Base-by-base conservation (phyloP, 1,284 basidiomycete genomes). In the Puccinia polysora region DNA sequence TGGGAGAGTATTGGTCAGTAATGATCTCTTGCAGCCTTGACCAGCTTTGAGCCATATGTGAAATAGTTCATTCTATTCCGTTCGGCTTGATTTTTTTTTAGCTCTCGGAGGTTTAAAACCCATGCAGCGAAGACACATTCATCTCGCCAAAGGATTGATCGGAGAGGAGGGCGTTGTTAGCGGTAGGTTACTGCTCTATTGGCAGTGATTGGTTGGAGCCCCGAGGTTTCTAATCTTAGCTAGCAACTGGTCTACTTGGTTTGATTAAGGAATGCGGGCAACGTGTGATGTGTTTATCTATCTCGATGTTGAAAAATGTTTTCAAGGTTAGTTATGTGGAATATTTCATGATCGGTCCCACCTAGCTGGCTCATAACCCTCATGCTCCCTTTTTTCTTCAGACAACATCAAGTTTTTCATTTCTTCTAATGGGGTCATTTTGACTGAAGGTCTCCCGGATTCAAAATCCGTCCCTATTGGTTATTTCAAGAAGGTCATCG, bases 101-200 rank as follows among this genome's bases (percentile, higher is more conserved):
- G 86, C 84, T 55, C 81, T 80, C 32, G 82, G 88, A 76, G 91
- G 91, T 0, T 81, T 95, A 15, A 90, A 87, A n/a, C 86, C 84
- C 74, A 94, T 93, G 91, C 83, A 80, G 15, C 84, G 91, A 30
- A 92, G 91, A 75, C 90, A 95, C 77, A 88, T 95, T 60, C 92
- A 95, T 78, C 83, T 94, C 12, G 91, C 92, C 0, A 87, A 89
- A 79, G 83, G 82, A 2, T 75, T 81, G 10, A 78, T 79, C 0
- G 86, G 87, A 59, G 82, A 88, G 6, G 65, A 77, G 1, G 84
- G 84, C 8, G 86, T 90, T 55, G 85, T 88, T 72, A 91, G 89
- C 75, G 89, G 90, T 89, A 73, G 50, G 30, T 18, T 5, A 32
- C 14, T 45, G 40, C 20, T 28, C 15, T 18, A 28, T 32, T 49